phyloP scores from a whole-genome alignment of 1,139 yeast species.

The Saccharomycopsis hybrid region DNA sequence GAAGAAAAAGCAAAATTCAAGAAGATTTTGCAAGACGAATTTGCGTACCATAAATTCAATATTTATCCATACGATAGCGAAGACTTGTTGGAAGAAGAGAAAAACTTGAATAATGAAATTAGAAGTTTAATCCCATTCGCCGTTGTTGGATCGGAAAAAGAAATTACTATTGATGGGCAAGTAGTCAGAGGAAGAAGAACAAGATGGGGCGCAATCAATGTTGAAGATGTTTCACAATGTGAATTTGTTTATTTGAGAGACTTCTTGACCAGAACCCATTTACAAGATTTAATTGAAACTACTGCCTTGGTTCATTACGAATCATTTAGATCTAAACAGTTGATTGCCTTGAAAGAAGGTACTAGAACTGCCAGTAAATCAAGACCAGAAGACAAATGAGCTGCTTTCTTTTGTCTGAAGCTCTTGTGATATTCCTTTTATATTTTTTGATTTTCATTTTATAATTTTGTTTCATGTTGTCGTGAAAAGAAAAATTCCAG shows the following conservation, averaged over 20 bases:
- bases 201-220: slow-evolving; percentile 86
- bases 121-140: slow-evolving; percentile 89
- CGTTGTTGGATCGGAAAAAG: slow-evolving; percentile 84
- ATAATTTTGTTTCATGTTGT: too few relatives aligned
- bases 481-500: too few relatives aligned
- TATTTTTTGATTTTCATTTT: too few relatives aligned
- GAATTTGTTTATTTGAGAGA: slow-evolving; percentile 92
- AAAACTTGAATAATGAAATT: slow-evolving; percentile 69
- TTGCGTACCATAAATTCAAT: slow-evolving; percentile 63
- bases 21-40: slow-evolving; percentile 69
- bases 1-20: slow-evolving; percentile 80
- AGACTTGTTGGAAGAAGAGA: slow-evolving; percentile 70
- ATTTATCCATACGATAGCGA: slow-evolving; percentile 84
- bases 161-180: slow-evolving; percentile 68
- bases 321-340: slow-evolving; percentile 86
- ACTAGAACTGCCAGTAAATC: slow-evolving; percentile 34
- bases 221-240: slow-evolving; percentile 91
- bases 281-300: slow-evolving; percentile 93
- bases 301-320: slow-evolving; percentile 88
- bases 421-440: too few relatives aligned
- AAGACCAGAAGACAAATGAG: slow-evolving; percentile 14
- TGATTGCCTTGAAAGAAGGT: slow-evolving; percentile 88
- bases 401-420: too few relatives aligned
- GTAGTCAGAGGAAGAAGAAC: slow-evolving; percentile 85
- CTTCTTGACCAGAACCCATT: slow-evolving; percentile 88